A percentile compares a stretch with the other conserved stretches of the same genome.
These are phyloP conservation scores for Xerocomus spinulosus DNA, from an alignment of 768 basidiomycete genomes.

Conservation along the genomic window DNA sequence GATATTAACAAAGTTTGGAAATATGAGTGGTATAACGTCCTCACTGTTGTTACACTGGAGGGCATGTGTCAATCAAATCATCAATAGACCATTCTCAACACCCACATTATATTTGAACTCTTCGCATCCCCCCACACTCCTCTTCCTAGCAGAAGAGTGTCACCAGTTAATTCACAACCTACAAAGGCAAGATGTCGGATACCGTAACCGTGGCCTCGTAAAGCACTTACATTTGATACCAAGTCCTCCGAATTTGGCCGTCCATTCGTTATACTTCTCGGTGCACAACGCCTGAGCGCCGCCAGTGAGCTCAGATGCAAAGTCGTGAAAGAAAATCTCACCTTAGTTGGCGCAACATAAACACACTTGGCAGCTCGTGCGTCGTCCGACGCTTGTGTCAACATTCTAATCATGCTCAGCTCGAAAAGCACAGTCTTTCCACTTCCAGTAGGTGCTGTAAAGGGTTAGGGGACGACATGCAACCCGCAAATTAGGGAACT, in stretches of 20 bases:
- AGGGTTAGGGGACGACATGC: conserved; percentile 2
- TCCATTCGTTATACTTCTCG: conserved; percentile 84
- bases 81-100: conserved; percentile 3
- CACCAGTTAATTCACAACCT: conserved; percentile 93
- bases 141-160: conserved; percentile 66
- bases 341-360: conserved; percentile 94
- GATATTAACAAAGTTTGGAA: not conserved
- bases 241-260: conserved; percentile 66
- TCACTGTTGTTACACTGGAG: conserved; percentile 72
- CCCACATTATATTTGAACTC: conserved; percentile 74
- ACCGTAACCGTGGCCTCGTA: not conserved
- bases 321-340: conserved; percentile 19
- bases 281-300: conserved; percentile 71
- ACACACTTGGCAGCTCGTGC: conserved; percentile 58
- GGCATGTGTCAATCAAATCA: conserved; percentile 1
- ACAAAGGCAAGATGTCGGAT: not conserved
- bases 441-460: conserved; percentile 86
- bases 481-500: conserved; percentile 7
- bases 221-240: conserved; percentile 64
- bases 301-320: not conserved
- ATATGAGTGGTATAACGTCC: conserved; percentile 5
- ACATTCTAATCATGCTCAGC: conserved; percentile 75
- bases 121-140: conserved; percentile 72
- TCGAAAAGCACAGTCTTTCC: conserved; percentile 97
- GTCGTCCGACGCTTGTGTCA: conserved; percentile 39